Percentiles rank a stretch among this genome's conserved stretches.
phyloP scores from a whole-genome alignment of 352 stramenopile species.

The Phytophthora macrochlamydospora region DNA sequence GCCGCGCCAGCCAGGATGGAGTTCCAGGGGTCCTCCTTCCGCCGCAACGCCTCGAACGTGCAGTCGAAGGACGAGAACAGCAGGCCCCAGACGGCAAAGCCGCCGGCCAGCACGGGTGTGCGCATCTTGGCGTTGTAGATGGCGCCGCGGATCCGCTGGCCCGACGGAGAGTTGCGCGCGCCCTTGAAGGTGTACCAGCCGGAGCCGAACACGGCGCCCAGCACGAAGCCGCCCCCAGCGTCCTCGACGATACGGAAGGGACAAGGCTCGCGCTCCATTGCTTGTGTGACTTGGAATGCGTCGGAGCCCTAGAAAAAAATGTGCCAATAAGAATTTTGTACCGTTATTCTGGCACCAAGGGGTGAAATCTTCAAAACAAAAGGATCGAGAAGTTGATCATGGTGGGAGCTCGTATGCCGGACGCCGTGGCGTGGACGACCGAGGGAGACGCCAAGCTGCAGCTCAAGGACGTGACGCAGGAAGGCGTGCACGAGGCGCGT shows the following conservation, averaged over 20 bases:
- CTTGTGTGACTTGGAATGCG: not conserved
- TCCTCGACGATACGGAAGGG: constrained; percentile 99
- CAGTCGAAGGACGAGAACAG: constrained; percentile 99
- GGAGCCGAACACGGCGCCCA: constrained; percentile 95
- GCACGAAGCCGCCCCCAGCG: constrained; percentile 96
- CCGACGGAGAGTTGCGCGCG: constrained; percentile 91
- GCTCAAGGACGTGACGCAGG: constrained; percentile 33
- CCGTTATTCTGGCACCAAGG: not conserved
- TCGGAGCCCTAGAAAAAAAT: not conserved
- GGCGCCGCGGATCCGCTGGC: constrained; percentile 89
- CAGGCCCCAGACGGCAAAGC: constrained; percentile 96
- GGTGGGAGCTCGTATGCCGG: constrained; percentile 38
- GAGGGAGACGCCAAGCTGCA: constrained; percentile 55
- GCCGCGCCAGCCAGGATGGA: constrained; percentile 97
- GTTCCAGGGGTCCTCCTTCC: constrained; percentile 99
- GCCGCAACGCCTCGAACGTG: constrained; percentile 95
- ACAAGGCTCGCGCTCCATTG: constrained; percentile 95
- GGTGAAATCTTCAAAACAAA: not conserved
- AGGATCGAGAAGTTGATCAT: constrained; percentile 11
- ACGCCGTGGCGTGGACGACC: constrained; percentile 70
- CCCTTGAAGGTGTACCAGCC: constrained; percentile 98
- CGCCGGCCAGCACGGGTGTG: constrained; percentile 92
- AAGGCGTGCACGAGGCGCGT: constrained; percentile 49
- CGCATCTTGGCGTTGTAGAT: constrained; percentile 95
- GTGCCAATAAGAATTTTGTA: no score